Evolutionary conservation across 2,329 filamentous ascomycete genomes (phyloP), one percentile per base, ranked within the genome.

Genomic region (Bretziella fagacearum): DNA sequence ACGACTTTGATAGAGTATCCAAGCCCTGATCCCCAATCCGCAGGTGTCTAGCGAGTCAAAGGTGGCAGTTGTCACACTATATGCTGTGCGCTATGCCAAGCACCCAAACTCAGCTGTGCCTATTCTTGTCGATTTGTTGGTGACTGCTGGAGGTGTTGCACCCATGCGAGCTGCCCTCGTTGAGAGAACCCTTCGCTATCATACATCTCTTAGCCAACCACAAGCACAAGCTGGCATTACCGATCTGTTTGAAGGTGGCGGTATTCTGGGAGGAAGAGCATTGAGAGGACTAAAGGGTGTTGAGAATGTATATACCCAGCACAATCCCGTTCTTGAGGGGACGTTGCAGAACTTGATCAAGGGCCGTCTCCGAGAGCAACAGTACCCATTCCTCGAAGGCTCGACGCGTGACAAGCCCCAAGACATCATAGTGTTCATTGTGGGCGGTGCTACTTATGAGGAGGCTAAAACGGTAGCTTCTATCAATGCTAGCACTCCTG

Each of bases 241-340:
- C 0, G 89, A 96, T 54, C 76, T 96, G 5, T 96, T 98, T 56
- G 87, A 96, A 57, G 81, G 84, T 0, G 76, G 81, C 0, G 89
- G 85, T 3, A 89, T 98, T 53, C 45, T 50, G 25, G 48, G 48
- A 4, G 94, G 98, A 62, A 84, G 84, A 0, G 84, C 84, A 10
- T 86, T 98, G 62, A 94, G 93, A 58, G 91, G 91, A 0, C 70
- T 98, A 11, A 95, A 96, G 58, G 91, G 91, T 1, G 91, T 98
- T 1, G 93, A 98, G 61, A 98, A 98, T 56, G 91, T 98, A 23
- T 98, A 98, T 61, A 98, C 91, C 0, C 93, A 98, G 60, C 91
- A 98, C 61, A 93, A 85, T 4, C 86, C 93, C 0, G 72, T 85
- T 18, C 63, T 98, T 13, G 87, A 95, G 60, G 74, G 74, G 20